These are phyloP conservation scores for Protomyces gravidus DNA, from an alignment of 1,139 yeast species.

Conservation along the genomic window DNA sequence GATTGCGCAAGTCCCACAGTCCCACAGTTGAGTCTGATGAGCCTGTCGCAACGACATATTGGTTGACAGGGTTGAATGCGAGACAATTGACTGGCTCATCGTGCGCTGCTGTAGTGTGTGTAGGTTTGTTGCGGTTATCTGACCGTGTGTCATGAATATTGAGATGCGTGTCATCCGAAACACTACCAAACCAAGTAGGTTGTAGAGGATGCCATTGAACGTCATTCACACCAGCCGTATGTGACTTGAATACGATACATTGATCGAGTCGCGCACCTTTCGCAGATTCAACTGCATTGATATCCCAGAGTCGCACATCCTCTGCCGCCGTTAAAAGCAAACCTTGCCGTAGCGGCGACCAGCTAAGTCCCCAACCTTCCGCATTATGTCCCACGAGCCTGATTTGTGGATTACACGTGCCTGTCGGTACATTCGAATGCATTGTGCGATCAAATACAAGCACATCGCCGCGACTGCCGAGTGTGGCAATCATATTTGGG, in stretches of 20 bases:
- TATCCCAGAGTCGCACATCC: conserved; percentile 74
- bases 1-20: conserved; percentile 65
- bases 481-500: conserved; percentile 64
- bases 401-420: conserved; percentile 41
- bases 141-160: conserved; percentile 63
- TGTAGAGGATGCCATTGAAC: conserved; percentile 49
- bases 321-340: conserved; percentile 62
- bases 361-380: conserved; percentile 69
- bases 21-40: conserved; percentile 56
- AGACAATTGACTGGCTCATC: conserved; percentile 58
- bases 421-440: conserved; percentile 43
- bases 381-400: conserved; percentile 55
- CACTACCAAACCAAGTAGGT: conserved; percentile 59
- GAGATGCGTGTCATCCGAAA: conserved; percentile 64
- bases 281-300: conserved; percentile 38
- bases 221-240: conserved; percentile 43
- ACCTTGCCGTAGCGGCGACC: conserved; percentile 49
- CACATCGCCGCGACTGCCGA: conserved; percentile 70
- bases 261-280: conserved; percentile 23
- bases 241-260: conserved; percentile 33
- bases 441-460: conserved; percentile 59
- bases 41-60: conserved; percentile 62
- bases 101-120: conserved; percentile 42
- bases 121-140: conserved; percentile 34
- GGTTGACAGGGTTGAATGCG: conserved; percentile 57